Percentiles rank a stretch among this genome's conserved stretches.
These are phyloP conservation scores for Hypoxylon sp. DNA, from an alignment of 2,329 filamentous ascomycete species.

Conservation along the genomic window DNA sequence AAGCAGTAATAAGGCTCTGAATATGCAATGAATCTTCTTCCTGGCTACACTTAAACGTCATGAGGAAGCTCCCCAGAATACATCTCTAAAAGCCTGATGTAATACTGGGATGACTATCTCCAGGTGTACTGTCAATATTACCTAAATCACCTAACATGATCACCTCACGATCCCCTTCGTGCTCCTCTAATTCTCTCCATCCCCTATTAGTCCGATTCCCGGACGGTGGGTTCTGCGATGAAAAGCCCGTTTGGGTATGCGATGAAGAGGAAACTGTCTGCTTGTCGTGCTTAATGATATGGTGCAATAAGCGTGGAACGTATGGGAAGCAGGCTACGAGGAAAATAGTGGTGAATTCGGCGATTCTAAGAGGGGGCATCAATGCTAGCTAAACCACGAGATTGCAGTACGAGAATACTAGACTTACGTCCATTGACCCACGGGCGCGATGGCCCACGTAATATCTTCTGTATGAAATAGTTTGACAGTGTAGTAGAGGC, in stretches of 20 bases:
- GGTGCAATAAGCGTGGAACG: constrained; percentile 6
- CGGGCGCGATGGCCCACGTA: constrained; percentile 21
- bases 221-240: constrained; percentile 1
- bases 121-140: not conserved
- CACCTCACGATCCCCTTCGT: not conserved
- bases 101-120: not conserved
- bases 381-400: not conserved
- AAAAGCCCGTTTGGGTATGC: not conserved
- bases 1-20: not conserved
- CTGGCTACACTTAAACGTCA: not conserved
- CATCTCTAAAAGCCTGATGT: not conserved
- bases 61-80: not conserved
- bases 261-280: not conserved
- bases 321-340: constrained; percentile 26
- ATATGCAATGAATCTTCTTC: not conserved
- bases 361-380: constrained; percentile 7
- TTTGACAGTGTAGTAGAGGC: constrained; percentile 33
- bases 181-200: not conserved
- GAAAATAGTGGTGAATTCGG: constrained; percentile 35
- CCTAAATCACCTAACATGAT: not conserved
- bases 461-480: constrained; percentile 15
- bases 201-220: constrained; percentile 2
- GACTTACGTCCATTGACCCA: constrained; percentile 37
- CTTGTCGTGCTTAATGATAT: not conserved
- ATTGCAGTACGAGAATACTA: not conserved